Conservation (phyloP, 306 rosid genomes). For the Pterocarpus macrocarpus region DNA sequence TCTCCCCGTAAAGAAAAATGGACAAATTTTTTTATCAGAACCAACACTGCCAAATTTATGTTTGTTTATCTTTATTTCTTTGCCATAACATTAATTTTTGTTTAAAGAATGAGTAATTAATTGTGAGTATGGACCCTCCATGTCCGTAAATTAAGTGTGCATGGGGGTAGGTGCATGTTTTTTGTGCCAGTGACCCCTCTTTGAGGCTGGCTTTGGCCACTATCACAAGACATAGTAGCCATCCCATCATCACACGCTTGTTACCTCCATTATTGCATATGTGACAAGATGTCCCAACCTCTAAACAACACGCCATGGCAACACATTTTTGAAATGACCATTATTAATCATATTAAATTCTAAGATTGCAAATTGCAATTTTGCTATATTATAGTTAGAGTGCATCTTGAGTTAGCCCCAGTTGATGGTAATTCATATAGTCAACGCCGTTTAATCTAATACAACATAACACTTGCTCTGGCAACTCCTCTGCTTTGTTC, state of each 20-base stretch:
- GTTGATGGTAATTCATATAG: constrained; percentile 81
- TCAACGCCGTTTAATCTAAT: constrained; percentile 87
- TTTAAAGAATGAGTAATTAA: constrained; percentile 28
- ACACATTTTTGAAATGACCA: constrained; percentile 45
- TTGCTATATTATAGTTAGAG: constrained; percentile 43
- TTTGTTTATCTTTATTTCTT: constrained; percentile 8
- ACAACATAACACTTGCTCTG: constrained; percentile 94
- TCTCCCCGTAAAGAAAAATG: neutral
- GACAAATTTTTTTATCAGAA: constrained; percentile 30
- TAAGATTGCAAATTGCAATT: constrained; percentile 47
- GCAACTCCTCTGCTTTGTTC: constrained; percentile 92
- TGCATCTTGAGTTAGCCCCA: constrained; percentile 67
- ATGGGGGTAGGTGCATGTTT: constrained; percentile 46
- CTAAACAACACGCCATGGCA: constrained; percentile 1
- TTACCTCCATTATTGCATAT: constrained; percentile 38
- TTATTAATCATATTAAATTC: constrained; percentile 44
- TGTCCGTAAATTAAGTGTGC: constrained; percentile 20
- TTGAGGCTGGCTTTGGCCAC: constrained; percentile 40
- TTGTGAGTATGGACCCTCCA: constrained; percentile 43
- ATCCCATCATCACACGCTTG: constrained; percentile 47
- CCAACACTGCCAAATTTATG: constrained; percentile 31
- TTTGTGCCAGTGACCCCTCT: constrained; percentile 38
- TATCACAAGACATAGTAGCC: constrained; percentile 18
- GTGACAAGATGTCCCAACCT: constrained; percentile 32
- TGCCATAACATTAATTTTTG: neutral